Percentiles rank a stretch among this genome's conserved stretches.
Conservation (phyloP, 2,329 filamentous ascomycete species). For the Eutypa lata region DNA sequence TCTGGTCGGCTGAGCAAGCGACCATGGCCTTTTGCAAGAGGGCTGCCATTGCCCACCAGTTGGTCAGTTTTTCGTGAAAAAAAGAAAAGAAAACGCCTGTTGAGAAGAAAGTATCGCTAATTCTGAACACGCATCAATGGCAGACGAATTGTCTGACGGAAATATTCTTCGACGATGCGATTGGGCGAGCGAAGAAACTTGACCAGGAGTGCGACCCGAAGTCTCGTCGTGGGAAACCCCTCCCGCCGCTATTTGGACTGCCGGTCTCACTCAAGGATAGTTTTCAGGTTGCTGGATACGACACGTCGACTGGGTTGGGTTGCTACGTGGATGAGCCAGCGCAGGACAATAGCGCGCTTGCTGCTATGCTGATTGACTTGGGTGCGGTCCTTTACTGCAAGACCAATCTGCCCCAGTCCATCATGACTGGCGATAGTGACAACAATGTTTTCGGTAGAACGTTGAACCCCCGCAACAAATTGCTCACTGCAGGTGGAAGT, state of each 20-base stretch:
- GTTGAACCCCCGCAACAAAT: conserved; percentile 35
- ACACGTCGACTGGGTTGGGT: conserved; percentile 17
- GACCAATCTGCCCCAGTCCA: conserved; percentile 53
- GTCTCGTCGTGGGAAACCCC: conserved; percentile 30
- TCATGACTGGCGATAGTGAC: conserved; percentile 40
- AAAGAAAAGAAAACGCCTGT: background rate
- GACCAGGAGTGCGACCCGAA: conserved; percentile 34
- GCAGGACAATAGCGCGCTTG: conserved; percentile 29
- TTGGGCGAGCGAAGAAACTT: conserved; percentile 36
- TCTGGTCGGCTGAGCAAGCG: conserved; percentile 28
- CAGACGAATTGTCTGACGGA: conserved; percentile 36
- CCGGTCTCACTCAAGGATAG: conserved; percentile 49
- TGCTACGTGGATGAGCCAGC: conserved; percentile 10
- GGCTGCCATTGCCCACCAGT: conserved; percentile 42
- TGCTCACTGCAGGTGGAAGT: conserved; percentile 30
- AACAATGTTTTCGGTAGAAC: conserved; percentile 41
- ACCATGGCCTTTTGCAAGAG: conserved; percentile 41
- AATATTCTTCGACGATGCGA: conserved; percentile 43
- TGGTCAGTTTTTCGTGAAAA: too few species aligned
- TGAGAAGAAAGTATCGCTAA: background rate
- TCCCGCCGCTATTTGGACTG: conserved; percentile 58
- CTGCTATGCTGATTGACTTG: conserved; percentile 37
- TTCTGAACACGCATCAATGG: conserved; percentile 2
- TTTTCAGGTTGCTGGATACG: conserved; percentile 17
- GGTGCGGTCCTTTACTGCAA: conserved; percentile 50